Conservation (phyloP, 805 yeast genomes). For the Hanseniaspora lindneri region DNA sequence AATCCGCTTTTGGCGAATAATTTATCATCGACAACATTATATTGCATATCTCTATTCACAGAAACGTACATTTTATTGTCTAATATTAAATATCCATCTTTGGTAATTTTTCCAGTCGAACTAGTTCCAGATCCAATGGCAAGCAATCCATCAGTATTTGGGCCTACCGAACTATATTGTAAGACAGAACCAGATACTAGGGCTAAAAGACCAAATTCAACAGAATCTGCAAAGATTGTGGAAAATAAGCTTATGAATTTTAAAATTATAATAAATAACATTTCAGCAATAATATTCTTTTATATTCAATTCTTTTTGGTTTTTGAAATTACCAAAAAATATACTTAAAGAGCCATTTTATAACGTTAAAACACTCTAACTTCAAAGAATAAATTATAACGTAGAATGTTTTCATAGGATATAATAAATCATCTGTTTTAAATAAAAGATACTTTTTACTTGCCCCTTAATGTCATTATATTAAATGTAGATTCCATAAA, state of each 20-base stretch:
- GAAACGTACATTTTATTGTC: slow-evolving; percentile 26
- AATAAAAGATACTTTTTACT: too few relatives aligned
- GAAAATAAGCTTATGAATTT: background rate
- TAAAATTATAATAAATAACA: background rate
- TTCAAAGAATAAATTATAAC: too few relatives aligned
- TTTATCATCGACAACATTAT: slow-evolving; percentile 19
- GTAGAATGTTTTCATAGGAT: too few relatives aligned
- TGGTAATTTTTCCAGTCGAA: slow-evolving; percentile 21
- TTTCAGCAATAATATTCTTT: background rate
- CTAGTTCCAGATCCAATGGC: slow-evolving; percentile 16
- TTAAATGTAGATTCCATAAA: too few relatives aligned
- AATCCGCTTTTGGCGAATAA: slow-evolving; percentile 29
- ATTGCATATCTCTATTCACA: slow-evolving; percentile 21
- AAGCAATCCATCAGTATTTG: slow-evolving; percentile 19
- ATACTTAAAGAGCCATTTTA: too few relatives aligned
- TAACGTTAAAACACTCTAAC: too few relatives aligned
- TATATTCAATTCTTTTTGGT: too few relatives aligned
- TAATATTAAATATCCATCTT: slow-evolving; percentile 28
- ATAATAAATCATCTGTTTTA: too few relatives aligned
- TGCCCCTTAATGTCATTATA: too few relatives aligned
- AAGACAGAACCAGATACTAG: too few relatives aligned
- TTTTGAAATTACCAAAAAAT: too few relatives aligned
- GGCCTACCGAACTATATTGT: too few relatives aligned
- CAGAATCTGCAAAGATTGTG: slow-evolving; percentile 29
- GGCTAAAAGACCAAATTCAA: slow-evolving; percentile 29